Evolutionary conservation across 1,284 basidiomycete species (phyloP), one percentile per base, ranked within the genome.

Genomic region (Peniophora sp.): DNA sequence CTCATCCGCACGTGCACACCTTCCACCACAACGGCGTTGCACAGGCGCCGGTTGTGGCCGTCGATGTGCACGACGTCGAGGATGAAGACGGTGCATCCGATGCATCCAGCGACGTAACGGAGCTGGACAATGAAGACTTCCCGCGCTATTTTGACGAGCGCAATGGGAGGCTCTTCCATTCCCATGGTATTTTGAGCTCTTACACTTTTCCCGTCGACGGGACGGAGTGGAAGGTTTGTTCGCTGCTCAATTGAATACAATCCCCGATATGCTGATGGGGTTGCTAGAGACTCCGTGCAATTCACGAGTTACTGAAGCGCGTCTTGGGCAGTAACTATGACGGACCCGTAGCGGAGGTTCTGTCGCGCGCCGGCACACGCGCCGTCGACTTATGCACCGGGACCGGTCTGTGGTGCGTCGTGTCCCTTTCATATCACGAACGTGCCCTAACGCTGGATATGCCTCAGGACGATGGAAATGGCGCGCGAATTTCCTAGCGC

Each of bases 311-410:
- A n/a, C 61, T 84, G 49, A 65, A 63, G 49, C 63, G 63, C 50
- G 58, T 82, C 38, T 59, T 82, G 54, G 76, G 77, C 20, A 68
- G 61, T 36, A 73, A 79, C 61, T 82, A 74, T 58, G 64, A 79
- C 45, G 82, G 78, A 11, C 83, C 84, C 25, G 76, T 86, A 34
- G 56, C 58, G 24, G 69, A 80, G 51, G 65, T 77, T 20, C 69
- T 89, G 50, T 66, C 63, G 35, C 49, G 58, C 62, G 3, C 63
- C 58, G 32, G 66, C 56, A 14, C 62, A 59, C 70, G 73, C 52
- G 82, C 74, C 43, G 69, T 89, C 38, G 86, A 89, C 63, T 59
- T 88, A 25, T 80, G 86, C 52, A 85, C 81, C 16, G 86, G 86
- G 12, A 84, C 73, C 17, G 86, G 86, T 11, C 68, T 64, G 66